Base-by-base conservation (phyloP, 352 stramenopile genomes). In the Pythium volutum region DNA sequence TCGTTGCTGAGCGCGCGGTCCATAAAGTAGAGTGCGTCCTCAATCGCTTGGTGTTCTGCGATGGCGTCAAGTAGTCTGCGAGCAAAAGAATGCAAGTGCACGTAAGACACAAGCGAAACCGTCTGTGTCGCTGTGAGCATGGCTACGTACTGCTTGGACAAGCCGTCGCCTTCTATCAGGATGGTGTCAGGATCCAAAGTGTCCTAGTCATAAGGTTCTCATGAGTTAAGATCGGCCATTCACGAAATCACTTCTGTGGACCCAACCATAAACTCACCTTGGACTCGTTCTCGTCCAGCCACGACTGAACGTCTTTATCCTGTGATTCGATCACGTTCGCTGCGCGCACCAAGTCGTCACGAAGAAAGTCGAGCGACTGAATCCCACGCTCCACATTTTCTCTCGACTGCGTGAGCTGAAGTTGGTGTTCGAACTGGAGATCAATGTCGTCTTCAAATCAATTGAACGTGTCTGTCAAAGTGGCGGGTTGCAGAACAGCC, bases 21-120 rank as follows among this genome's bases (percentile, higher is more conserved):
- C 80, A 97, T 77, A 55, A 96, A 96, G 72, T 97, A 97, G 29
- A 97, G 79, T 23, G 85, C 85, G 54, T 97, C 90, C 56, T 97
- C 89, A 39, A 97, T 94, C 18, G 90, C 76, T 36, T 95, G 76
- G 62, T 93, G 84, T 55, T 97, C 88, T 3, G 90, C 84, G 18
- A 96, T 68, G 15, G 89, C 85, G 34, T 78, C 73, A 42, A 97
- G 67, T 55, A 96, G 67, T 52, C 83, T 93, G 54, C 43, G 18
- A 41, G 36, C 9, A 3, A 16, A 45, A 20, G 4, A 4, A 43
- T 2, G 45, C 3, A 6, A 18, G 20, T 16, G 31, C 31, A 43
- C 12, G 23, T 55, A 33, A 34, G 20, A 26, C n/a, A 16, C 20
- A 14, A 31, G 4, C 7, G 31, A 36, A 36, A 8, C 14, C 31